These are phyloP conservation scores for Myochromella boudieri DNA, from an alignment of 768 basidiomycete species.

Conservation along the genomic window DNA sequence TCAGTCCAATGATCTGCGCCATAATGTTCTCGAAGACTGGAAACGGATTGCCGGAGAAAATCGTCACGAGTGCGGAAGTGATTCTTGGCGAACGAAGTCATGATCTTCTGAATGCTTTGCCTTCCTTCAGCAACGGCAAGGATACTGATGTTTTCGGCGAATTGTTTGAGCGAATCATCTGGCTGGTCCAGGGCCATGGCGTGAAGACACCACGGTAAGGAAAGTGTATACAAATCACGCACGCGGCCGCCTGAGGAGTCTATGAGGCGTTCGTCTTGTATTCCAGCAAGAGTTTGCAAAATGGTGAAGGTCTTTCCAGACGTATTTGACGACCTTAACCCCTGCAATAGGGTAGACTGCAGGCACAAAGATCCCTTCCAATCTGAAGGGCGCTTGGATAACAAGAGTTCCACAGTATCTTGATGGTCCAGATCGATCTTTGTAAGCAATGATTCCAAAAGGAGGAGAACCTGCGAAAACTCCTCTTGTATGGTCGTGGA, in stretches of 20 bases:
- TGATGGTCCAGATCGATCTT: slow-evolving; percentile 73
- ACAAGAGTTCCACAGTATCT: slow-evolving; percentile 63
- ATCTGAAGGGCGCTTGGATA: slow-evolving; percentile 63
- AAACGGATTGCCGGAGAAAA: slow-evolving; percentile 87
- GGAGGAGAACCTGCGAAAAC: slow-evolving; percentile 63
- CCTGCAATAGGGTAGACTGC: slow-evolving; percentile 72
- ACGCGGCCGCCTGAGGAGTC: slow-evolving; percentile 71
- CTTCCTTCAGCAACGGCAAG: slow-evolving; percentile 74
- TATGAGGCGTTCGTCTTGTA: slow-evolving; percentile 63
- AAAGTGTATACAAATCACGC: slow-evolving; percentile 78
- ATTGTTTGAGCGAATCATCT: slow-evolving; percentile 60
- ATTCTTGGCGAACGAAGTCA: slow-evolving; percentile 84
- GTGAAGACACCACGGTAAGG: slow-evolving; percentile 87
- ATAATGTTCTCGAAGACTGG: slow-evolving; percentile 85
- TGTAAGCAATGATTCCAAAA: slow-evolving; percentile 64
- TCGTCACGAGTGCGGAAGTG: slow-evolving; percentile 93
- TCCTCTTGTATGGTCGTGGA: slow-evolving; percentile 83
- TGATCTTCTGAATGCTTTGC: slow-evolving; percentile 81
- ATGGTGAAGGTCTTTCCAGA: slow-evolving; percentile 65
- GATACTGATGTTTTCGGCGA: slow-evolving; percentile 70
- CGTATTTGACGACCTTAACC: slow-evolving; percentile 78
- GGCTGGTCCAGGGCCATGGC: slow-evolving; percentile 66
- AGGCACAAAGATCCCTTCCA: slow-evolving; percentile 69
- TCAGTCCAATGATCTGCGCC: slow-evolving; percentile 74
- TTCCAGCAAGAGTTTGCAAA: slow-evolving; percentile 59